These are phyloP conservation scores for Fusarium sororula DNA, from an alignment of 2,329 filamentous ascomycete species.

Conservation along the genomic window DNA sequence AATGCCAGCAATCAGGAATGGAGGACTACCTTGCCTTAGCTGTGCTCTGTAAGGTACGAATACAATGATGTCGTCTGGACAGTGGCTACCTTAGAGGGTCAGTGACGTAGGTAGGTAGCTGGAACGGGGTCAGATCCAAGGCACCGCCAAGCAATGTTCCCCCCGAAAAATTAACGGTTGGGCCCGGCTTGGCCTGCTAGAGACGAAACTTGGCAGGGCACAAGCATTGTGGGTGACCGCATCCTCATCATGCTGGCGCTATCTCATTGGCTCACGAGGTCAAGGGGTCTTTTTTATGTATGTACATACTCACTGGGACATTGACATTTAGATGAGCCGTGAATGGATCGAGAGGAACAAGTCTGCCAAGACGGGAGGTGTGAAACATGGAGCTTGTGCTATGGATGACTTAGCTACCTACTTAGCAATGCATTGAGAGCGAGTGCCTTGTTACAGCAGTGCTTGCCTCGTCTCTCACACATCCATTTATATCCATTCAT, in stretches of 20 bases:
- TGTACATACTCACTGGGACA: neutral
- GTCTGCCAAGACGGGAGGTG: neutral
- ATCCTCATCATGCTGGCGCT: slow-evolving; percentile 12
- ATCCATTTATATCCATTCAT: neutral
- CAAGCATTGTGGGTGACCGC: slow-evolving; percentile 8
- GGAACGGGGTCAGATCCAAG: slow-evolving; percentile 7
- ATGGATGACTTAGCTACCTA: neutral
- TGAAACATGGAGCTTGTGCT: neutral
- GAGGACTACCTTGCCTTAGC: neutral
- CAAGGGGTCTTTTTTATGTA: slow-evolving; percentile 1
- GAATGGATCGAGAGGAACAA: neutral
- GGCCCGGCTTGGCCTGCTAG: slow-evolving; percentile 27
- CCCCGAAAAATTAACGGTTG: slow-evolving; percentile 25
- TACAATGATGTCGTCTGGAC: slow-evolving; percentile 14
- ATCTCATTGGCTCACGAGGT: slow-evolving; percentile 5
- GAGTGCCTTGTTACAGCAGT: neutral
- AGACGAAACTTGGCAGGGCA: slow-evolving; percentile 26
- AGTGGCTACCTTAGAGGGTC: neutral
- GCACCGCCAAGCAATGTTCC: slow-evolving; percentile 28
- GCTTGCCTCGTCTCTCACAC: neutral
- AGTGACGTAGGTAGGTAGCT: slow-evolving; percentile 26
- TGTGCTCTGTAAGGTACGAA: neutral
- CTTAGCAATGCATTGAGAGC: neutral
- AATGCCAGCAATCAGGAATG: neutral
- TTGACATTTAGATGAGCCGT: neutral